Evolutionary conservation across 2,329 filamentous ascomycete species (phyloP).

Genomic region (Pseudogymnoascus sp.): DNA sequence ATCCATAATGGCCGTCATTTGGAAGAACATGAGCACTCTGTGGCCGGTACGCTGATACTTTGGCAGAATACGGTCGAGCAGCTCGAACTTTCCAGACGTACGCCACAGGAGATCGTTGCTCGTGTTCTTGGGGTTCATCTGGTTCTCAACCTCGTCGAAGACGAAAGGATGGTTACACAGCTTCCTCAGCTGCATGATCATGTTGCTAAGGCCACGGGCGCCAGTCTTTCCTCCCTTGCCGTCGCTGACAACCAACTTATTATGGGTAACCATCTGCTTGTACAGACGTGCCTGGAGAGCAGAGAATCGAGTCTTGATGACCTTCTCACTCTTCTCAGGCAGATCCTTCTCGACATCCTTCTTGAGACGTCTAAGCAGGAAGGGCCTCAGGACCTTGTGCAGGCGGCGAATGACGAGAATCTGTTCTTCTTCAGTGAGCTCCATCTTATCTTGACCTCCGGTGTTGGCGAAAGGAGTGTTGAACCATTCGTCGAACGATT

Average conservation of each 20-base stretch:
- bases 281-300: slow-evolving; percentile 88
- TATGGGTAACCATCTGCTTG: slow-evolving; percentile 94
- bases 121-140: slow-evolving; percentile 83
- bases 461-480: slow-evolving; percentile 99
- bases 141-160: slow-evolving; percentile 94
- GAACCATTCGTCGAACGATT: slow-evolving; percentile 99
- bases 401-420: slow-evolving; percentile 95
- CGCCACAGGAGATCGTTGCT: slow-evolving; percentile 95
- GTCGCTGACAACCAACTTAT: slow-evolving; percentile 88
- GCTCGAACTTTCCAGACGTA: slow-evolving; percentile 93
- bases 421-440: slow-evolving; percentile 98
- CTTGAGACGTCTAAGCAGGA: slow-evolving; percentile 96
- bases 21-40: slow-evolving; percentile 98
- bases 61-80: slow-evolving; percentile 83
- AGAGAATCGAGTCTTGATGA: slow-evolving; percentile 98
- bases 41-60: slow-evolving; percentile 90
- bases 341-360: slow-evolving; percentile 99
- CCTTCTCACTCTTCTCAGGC: slow-evolving; percentile 97
- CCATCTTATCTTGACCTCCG: slow-evolving; percentile 96
- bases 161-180: slow-evolving; percentile 99
- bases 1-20: slow-evolving; percentile 99
- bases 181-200: slow-evolving; percentile 99
- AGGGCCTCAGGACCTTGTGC: slow-evolving; percentile 94
- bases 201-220: slow-evolving; percentile 93
- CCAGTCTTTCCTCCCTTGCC: slow-evolving; percentile 92